Evolutionary conservation across 805 yeast genomes (phyloP), one percentile per base, ranked within the genome.

Genomic region (Hanseniaspora hatyaiensis): DNA sequence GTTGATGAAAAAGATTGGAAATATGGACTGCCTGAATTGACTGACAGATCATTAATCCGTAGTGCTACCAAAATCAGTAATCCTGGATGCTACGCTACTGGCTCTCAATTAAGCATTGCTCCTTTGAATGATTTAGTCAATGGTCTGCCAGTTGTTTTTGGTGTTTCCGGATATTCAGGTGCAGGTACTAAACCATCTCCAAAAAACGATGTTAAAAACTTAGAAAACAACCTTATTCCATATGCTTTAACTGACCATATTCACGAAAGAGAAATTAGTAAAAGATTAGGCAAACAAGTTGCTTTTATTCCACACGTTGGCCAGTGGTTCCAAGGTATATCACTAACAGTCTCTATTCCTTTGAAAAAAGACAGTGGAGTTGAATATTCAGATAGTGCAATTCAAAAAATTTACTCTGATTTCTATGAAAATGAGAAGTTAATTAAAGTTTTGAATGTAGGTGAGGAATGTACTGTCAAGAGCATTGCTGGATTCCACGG

Each of bases 51-150:
- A 8, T 60, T 60, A 9, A 82, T 92, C 56, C 74, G 82, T 31
- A 59, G 68, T 12, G 89, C 97, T 16, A 71, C 74, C 58, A 84
- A 82, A 62, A 83, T 92, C 52, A 80, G 96, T 4, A 92, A 92
- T 67, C 99, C 99, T 2, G 99, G 98, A 40, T 92, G 99, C 71
- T 92, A 88, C 63, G 96, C 98, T n/a, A 92, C 99, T 39, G 96
- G 94, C 50, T 92, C 96, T 12, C 97, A 92, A 70, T 66, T 87
- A 22, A 88, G 95, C 12, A 80, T 92, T 61, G 79, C 89, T 40
- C 99, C 98, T 30, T 69, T 92, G 57, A 65, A 73, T n/a, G 76
- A 78, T 41, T 75, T 75, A 58, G 70, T 78, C 34, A 66, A 69
- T 12, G 92, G 92, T 30, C 69, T 73, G 24, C 97, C 99, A 44